phyloP scores from a whole-genome alignment of 202 grass and related monocot genomes.

The Schoenoplectus triqueter region DNA sequence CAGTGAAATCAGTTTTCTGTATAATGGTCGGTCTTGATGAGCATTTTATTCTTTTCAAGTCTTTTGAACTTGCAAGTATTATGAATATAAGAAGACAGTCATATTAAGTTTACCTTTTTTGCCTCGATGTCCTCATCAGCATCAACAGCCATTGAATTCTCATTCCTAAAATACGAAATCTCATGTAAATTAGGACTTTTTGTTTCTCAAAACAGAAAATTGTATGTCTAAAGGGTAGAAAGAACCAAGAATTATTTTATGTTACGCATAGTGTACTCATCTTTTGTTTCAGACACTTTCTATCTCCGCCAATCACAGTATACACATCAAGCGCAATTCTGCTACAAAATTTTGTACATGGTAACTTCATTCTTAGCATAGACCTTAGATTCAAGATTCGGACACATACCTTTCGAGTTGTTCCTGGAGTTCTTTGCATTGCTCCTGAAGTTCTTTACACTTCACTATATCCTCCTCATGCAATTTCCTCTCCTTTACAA shows the following conservation, averaged over 20 bases:
- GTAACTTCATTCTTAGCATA: background rate
- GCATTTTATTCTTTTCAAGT: background rate
- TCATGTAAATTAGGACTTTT: conserved; percentile 51
- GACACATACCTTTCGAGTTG: conserved; percentile 74
- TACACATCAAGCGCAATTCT: background rate
- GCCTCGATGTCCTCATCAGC: conserved; percentile 58
- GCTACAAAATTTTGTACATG: background rate
- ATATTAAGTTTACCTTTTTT: conserved; percentile 62
- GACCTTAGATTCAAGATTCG: conserved; percentile 30
- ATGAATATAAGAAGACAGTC: background rate
- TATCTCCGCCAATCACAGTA: conserved; percentile 2
- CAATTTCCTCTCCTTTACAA: conserved; percentile 68
- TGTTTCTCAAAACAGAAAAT: conserved; percentile 11
- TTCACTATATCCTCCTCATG: conserved; percentile 70
- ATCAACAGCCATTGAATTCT: conserved; percentile 57
- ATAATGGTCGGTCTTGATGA: background rate
- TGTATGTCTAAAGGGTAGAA: conserved; percentile 21
- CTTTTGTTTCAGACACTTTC: background rate
- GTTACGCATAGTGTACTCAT: conserved; percentile 4
- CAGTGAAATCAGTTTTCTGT: background rate
- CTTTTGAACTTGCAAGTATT: background rate
- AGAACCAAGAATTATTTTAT: conserved; percentile 5
- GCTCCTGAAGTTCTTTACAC: conserved; percentile 83
- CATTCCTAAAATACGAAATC: conserved; percentile 51
- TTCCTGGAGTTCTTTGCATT: conserved; percentile 83